Base-by-base conservation (phyloP, 1,139 yeast species). In the Magnusiomyces suaveolens region DNA sequence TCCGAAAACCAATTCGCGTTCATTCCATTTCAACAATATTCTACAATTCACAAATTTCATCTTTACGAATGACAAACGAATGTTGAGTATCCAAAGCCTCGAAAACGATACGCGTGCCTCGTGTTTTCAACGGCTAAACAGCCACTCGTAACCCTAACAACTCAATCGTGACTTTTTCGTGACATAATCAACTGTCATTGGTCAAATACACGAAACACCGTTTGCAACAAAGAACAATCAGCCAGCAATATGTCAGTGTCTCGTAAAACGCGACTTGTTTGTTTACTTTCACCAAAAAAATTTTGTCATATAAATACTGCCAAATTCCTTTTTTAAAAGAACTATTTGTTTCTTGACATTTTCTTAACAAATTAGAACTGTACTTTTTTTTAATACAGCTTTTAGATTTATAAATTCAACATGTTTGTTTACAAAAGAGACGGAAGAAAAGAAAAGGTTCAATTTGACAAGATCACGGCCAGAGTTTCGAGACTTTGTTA, bases 401-500 rank as follows among this genome's bases (percentile, higher is more conserved):
- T 20, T n/a, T 18, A 3, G 8, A 14, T 36, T 36, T 16, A 10
- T 36, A 14, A 33, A 18, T 46, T 41, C 18, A 18, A 38, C 12
- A 50, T 72, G 75, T 71, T 69, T 62, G 76, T 72, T 55, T 70
- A 65, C 59, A n/a, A n/a, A n/a, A n/a, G 48, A 61, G 70, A 83
- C 69, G 90, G 90, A 60, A 84, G 81, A 64, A 79, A 81, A 68
- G 89, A 84, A 71, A 87, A 86, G 46, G 89, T 84, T 56, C 77
- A 82, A 63, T 82, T 82, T 65, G 87, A 82, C 62, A 78, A 79
- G 68, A 77, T 78, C 62, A 76, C 80, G 26, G 78, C 80, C 10
- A 74, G 81, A 64, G 72, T 77, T 54, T 72, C 78, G 20, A 41
- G 71, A 82, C 52, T 60, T 23, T 81, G 88, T 60, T 82, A 82